A percentile compares a stretch with the other conserved stretches of the same genome.
Conservation (phyloP, 2,329 filamentous ascomycete species). For the Pseudopithomyces chartarum region DNA sequence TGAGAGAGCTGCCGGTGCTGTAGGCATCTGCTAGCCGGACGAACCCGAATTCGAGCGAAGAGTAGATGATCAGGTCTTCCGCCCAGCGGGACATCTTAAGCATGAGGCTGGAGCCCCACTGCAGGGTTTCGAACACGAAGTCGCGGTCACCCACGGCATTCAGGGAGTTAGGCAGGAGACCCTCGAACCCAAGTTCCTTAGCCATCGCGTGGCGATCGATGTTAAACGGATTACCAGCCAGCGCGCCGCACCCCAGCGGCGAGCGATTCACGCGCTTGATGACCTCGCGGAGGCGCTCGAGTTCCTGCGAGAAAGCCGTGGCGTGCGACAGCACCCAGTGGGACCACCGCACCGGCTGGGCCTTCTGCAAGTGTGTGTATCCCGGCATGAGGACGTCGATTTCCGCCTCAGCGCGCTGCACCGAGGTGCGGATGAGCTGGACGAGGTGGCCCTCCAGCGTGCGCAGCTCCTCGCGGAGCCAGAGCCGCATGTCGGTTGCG, state of each 20-base stretch:
- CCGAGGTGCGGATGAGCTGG: constrained; percentile 71
- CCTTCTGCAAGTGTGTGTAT: constrained; percentile 86
- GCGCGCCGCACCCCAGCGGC: constrained; percentile 75
- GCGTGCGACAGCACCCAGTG: constrained; percentile 82
- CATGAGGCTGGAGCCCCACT: constrained; percentile 80
- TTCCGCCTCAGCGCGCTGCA: constrained; percentile 72
- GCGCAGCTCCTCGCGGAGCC: constrained; percentile 76
- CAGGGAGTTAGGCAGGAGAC: constrained; percentile 77
- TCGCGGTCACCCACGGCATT: constrained; percentile 76
- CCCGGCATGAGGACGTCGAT: constrained; percentile 82
- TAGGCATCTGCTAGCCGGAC: constrained; percentile 79
- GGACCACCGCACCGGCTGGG: constrained; percentile 78
- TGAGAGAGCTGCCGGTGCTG: constrained; percentile 74
- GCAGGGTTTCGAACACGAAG: constrained; percentile 80
- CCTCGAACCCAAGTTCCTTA: constrained; percentile 79
- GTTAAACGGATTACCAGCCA: constrained; percentile 81
- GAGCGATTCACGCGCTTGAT: constrained; percentile 73
- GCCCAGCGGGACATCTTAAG: constrained; percentile 79
- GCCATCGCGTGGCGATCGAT: constrained; percentile 82
- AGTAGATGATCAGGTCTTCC: constrained; percentile 87
- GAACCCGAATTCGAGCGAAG: constrained; percentile 75
- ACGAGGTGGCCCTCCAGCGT: constrained; percentile 71
- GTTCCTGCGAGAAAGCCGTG: constrained; percentile 72
- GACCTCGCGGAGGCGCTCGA: constrained; percentile 76
- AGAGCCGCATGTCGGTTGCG: constrained; percentile 87